Conservation (phyloP, 164 flowering plant species). For the Berberis thunbergii region DNA sequence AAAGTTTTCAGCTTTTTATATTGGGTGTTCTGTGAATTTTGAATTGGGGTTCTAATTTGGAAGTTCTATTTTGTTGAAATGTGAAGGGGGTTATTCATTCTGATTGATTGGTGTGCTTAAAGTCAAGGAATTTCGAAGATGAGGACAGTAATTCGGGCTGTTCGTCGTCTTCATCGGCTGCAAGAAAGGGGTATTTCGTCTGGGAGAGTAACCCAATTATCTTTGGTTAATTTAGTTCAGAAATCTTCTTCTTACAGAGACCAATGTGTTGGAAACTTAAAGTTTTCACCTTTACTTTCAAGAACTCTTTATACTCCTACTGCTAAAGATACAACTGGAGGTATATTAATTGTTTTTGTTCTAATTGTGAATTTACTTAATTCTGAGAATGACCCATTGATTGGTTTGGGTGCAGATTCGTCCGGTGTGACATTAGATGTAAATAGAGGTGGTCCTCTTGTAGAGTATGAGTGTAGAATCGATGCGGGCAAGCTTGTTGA, state of each 20-base stretch:
- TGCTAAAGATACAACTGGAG: neutral
- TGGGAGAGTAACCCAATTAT: neutral
- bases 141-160: neutral
- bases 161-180: neutral
- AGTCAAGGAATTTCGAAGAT: neutral
- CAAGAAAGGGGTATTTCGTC: neutral
- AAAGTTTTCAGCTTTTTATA: too few relatives aligned
- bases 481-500: constrained; percentile 72
- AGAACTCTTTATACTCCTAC: neutral
- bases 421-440: constrained; percentile 19
- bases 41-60: too few relatives aligned
- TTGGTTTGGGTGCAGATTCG: neutral
- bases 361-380: too few relatives aligned
- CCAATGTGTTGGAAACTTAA: neutral
- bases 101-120: neutral
- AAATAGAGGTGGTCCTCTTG: constrained; percentile 63
- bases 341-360: neutral
- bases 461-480: constrained; percentile 85
- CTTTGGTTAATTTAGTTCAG: neutral
- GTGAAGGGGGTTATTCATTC: neutral
- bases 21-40: too few relatives aligned
- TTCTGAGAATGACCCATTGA: neutral
- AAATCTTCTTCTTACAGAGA: neutral
- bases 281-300: neutral
- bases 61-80: neutral